phyloP scores from a whole-genome alignment of 1,284 basidiomycete genomes.

The Puccinia polysora region DNA sequence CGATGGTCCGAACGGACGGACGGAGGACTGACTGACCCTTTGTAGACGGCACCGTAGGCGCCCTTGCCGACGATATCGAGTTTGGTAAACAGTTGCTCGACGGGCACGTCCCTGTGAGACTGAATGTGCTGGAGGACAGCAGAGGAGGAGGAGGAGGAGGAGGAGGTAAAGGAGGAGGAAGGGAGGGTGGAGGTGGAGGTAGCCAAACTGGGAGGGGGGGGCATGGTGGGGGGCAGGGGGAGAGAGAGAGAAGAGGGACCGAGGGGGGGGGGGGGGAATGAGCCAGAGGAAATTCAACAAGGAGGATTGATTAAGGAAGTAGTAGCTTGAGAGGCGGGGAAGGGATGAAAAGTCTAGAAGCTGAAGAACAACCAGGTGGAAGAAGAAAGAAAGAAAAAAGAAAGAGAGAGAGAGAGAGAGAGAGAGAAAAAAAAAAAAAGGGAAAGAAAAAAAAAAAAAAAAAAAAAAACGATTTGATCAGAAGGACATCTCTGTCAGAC shows the following conservation, averaged over 20 bases:
- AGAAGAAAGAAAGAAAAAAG: neutral
- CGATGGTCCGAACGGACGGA: neutral
- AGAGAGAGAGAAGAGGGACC: too few relatives aligned
- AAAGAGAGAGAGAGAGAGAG: neutral
- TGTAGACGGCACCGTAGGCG: slow-evolving; percentile 92
- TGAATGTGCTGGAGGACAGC: slow-evolving; percentile 42
- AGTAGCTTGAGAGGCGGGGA: too few relatives aligned
- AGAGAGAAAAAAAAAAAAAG: neutral
- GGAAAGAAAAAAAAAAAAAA: too few relatives aligned
- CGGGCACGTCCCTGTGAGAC: slow-evolving; percentile 45
- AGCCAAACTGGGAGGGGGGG: neutral
- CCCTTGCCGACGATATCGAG: slow-evolving; percentile 84
- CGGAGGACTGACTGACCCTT: slow-evolving; percentile 55
- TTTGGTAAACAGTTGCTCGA: slow-evolving; percentile 58
- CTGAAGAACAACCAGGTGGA: too few relatives aligned
- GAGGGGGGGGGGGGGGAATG: too few relatives aligned
- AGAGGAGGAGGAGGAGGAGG: slow-evolving; percentile 3
- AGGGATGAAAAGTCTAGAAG: too few relatives aligned
- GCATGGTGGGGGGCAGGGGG: neutral
- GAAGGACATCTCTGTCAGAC: too few relatives aligned
- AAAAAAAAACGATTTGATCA: too few relatives aligned
- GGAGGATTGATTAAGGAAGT: too few relatives aligned
- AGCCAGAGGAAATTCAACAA: too few relatives aligned
- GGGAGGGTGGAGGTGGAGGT: slow-evolving; percentile 16
- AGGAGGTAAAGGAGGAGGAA: slow-evolving; percentile 13